A percentile compares a stretch with the other conserved stretches of the same genome.
Evolutionary conservation across 805 yeast species (phyloP).

Genomic region (Cyberlindnera sargentensis): DNA sequence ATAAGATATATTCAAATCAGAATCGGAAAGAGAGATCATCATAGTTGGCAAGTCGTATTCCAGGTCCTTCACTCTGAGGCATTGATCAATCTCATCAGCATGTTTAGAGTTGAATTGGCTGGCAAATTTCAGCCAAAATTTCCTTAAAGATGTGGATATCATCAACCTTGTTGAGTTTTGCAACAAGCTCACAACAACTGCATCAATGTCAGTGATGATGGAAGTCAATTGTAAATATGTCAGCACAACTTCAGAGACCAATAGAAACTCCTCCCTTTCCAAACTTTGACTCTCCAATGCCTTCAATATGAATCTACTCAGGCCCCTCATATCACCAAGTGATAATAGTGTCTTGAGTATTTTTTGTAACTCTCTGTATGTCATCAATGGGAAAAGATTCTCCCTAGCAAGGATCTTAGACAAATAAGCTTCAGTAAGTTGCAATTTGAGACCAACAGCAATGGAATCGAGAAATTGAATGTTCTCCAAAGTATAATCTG

Average conservation of each 20-base stretch:
- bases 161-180: slow-evolving; percentile 5
- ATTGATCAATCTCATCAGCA: slow-evolving; percentile 3
- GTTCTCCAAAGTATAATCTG: slow-evolving; percentile 15
- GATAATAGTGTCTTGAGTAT: slow-evolving; percentile 9
- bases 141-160: slow-evolving; percentile 4
- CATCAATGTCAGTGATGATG: slow-evolving; percentile 1
- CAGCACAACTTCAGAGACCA: slow-evolving; percentile 12
- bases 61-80: slow-evolving; percentile 1
- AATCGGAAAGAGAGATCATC: neutral
- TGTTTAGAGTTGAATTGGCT: neutral
- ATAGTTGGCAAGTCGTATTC: slow-evolving; percentile 1
- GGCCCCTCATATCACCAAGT: slow-evolving; percentile 24
- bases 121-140: slow-evolving; percentile 3
- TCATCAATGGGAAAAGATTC: slow-evolving; percentile 31
- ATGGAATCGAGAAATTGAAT: slow-evolving; percentile 18
- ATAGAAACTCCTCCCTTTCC: slow-evolving; percentile 13
- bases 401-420: slow-evolving; percentile 17
- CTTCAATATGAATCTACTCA: slow-evolving; percentile 7
- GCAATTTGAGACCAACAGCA: slow-evolving; percentile 25
- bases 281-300: slow-evolving; percentile 15
- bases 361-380: slow-evolving; percentile 28
- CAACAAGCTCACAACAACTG: neutral
- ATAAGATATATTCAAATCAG: slow-evolving; percentile 4
- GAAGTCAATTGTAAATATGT: slow-evolving; percentile 1
- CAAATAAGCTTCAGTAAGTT: slow-evolving; percentile 28